Evolutionary conservation across 495 filamentous ascomycete genomes (phyloP).

Genomic region (Coniosporium apollinis): DNA sequence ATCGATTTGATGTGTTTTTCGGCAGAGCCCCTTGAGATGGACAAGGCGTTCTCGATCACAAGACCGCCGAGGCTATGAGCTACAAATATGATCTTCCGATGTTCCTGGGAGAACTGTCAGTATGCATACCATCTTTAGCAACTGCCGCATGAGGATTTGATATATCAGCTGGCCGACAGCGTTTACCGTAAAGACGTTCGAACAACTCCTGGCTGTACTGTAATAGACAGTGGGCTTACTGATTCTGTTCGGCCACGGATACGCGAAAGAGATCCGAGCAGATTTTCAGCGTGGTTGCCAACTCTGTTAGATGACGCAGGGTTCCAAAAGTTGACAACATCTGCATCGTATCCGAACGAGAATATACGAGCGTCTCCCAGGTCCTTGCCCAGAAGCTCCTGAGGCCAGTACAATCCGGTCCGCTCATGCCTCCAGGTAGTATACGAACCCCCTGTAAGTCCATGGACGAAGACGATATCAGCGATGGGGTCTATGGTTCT

Average conservation of each 20-base stretch:
- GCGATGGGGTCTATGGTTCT: not conserved
- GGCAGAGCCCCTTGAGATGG: not conserved
- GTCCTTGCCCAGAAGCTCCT: constrained; percentile 1
- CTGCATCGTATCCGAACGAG: constrained; percentile 10
- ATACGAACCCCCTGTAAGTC: constrained; percentile 5
- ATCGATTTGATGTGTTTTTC: constrained; percentile 2
- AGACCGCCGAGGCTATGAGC: constrained; percentile 6
- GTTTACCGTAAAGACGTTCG: not conserved
- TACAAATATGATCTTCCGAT: constrained; percentile 8
- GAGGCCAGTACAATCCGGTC: constrained; percentile 1
- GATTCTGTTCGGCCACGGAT: not conserved
- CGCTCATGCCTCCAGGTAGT: constrained; percentile 5
- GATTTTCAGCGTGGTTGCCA: constrained; percentile 2
- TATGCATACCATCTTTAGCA: too few relatives aligned
- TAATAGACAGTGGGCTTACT: not conserved
- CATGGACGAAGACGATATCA: constrained; percentile 11
- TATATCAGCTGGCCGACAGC: too few relatives aligned
- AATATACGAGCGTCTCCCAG: constrained; percentile 6
- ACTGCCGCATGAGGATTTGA: too few relatives aligned
- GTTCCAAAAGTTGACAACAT: constrained; percentile 3
- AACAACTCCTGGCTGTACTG: not conserved
- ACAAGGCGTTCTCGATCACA: constrained; percentile 4
- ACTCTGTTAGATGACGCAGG: constrained; percentile 1
- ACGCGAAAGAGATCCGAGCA: constrained; percentile 3
- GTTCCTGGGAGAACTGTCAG: not conserved